Percentiles rank a stretch among this genome's conserved stretches.
Evolutionary conservation across 257 asterid species (phyloP).

Genomic region (Linderniella brevidens): DNA sequence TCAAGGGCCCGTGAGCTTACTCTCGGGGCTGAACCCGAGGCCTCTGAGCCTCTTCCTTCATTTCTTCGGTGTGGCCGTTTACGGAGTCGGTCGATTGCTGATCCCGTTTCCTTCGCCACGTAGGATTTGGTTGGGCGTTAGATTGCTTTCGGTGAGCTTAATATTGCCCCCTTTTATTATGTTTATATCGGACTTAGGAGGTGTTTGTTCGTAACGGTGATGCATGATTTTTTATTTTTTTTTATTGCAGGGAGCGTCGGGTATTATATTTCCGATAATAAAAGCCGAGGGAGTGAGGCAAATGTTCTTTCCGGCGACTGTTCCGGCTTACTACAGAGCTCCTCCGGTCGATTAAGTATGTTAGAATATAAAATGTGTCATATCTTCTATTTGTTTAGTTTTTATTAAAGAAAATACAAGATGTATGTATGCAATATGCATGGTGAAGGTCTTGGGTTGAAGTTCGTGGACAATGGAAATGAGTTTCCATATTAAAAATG

Average conservation of each 20-base stretch:
- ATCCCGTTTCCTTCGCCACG: conserved; percentile 57
- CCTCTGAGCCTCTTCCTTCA: conserved; percentile 52
- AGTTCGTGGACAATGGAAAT: too few species aligned
- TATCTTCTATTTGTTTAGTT: too few species aligned
- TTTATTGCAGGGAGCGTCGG: conserved; percentile 29
- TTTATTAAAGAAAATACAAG: too few species aligned
- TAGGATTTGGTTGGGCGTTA: background rate
- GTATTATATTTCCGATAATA: conserved; percentile 41
- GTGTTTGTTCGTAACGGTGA: too few species aligned
- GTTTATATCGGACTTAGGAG: too few species aligned
- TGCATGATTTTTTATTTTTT: too few species aligned
- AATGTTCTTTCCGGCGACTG: conserved; percentile 46
- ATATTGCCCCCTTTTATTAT: too few species aligned
- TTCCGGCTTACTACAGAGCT: conserved; percentile 44
- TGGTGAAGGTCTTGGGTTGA: too few species aligned
- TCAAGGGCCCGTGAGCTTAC: conserved; percentile 41
- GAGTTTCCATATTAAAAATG: too few species aligned
- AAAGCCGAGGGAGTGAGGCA: conserved; percentile 45
- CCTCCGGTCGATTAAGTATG: conserved; percentile 14
- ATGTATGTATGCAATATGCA: too few species aligned
- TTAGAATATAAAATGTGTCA: too few species aligned
- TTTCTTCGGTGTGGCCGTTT: conserved; percentile 60
- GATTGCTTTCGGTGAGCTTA: too few species aligned
- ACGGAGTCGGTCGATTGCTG: conserved; percentile 45
- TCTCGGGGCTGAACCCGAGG: conserved; percentile 62